A percentile compares a stretch with the other conserved stretches of the same genome.
These are phyloP conservation scores for Fragilaria radians DNA, from an alignment of 108 stramenopile genomes.

Conservation along the genomic window DNA sequence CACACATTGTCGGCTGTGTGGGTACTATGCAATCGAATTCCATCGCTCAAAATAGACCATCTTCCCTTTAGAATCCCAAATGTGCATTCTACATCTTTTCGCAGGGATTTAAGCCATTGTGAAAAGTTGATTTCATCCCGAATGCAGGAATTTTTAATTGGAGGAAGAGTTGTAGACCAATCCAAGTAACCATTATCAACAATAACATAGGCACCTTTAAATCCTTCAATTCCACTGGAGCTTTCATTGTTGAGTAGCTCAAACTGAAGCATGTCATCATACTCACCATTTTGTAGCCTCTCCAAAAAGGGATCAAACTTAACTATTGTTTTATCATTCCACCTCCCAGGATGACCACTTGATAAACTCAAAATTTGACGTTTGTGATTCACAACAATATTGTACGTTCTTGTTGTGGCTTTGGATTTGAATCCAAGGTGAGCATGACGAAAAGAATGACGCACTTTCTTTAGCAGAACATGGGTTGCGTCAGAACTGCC, in stretches of 20 bases:
- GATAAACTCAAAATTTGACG: not conserved
- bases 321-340: not conserved
- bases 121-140: not conserved
- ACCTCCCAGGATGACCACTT: not conserved
- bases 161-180: slow-evolving; percentile 23
- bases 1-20: slow-evolving; percentile 11
- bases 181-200: slow-evolving; percentile 35
- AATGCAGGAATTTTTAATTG: slow-evolving; percentile 7
- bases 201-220: slow-evolving; percentile 24
- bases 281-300: not conserved
- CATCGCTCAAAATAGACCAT: slow-evolving; percentile 16
- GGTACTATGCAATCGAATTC: slow-evolving; percentile 14
- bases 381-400: not conserved
- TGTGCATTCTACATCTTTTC: slow-evolving; percentile 46
- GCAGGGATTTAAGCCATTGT: slow-evolving; percentile 24
- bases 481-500: not conserved
- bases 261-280: not conserved
- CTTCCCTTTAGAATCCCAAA: slow-evolving; percentile 34
- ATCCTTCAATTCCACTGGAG: not conserved
- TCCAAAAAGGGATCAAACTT: not conserved
- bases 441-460: no score
- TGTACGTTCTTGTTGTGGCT: not conserved
- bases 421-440: not conserved
- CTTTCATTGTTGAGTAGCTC: not conserved
- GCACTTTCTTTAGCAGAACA: no score